These are phyloP conservation scores for Arabidopsis lyrata DNA, from an alignment of 441 rosid genomes.

Conservation along the genomic window DNA sequence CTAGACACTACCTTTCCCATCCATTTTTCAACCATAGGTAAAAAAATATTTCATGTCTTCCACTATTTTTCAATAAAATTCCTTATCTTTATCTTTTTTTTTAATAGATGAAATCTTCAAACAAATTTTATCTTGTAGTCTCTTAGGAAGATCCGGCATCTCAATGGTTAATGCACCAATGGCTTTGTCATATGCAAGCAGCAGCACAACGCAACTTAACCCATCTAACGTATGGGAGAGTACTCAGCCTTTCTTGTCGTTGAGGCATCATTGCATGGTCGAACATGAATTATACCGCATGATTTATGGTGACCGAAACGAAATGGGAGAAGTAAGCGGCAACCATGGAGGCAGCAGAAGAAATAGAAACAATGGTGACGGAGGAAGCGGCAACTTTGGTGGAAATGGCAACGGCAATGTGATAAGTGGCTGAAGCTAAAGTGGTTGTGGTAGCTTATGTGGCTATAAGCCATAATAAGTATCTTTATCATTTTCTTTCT, in stretches of 20 bases:
- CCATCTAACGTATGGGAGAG: neutral
- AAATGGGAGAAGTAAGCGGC: neutral
- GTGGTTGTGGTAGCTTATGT: neutral
- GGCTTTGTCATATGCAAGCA: neutral
- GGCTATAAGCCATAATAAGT: neutral
- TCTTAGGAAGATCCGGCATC: neutral
- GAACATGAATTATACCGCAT: neutral
- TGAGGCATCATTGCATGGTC: neutral
- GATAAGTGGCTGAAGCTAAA: neutral
- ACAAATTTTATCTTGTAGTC: neutral
- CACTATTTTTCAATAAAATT: neutral
- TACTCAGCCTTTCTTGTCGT: neutral
- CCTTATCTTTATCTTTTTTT: no score
- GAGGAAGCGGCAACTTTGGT: neutral
- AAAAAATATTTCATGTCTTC: neutral
- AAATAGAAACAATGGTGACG: neutral
- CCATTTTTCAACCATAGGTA: neutral
- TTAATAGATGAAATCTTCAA: neutral
- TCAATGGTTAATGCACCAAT: neutral
- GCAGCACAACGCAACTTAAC: neutral
- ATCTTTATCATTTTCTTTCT: neutral
- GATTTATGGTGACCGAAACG: neutral
- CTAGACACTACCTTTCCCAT: neutral
- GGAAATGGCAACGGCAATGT: neutral
- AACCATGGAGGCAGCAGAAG: neutral